Evolutionary conservation across 2,329 filamentous ascomycete genomes (phyloP), one percentile per base, ranked within the genome.

Genomic region (Stagonosporopsis tanaceti): DNA sequence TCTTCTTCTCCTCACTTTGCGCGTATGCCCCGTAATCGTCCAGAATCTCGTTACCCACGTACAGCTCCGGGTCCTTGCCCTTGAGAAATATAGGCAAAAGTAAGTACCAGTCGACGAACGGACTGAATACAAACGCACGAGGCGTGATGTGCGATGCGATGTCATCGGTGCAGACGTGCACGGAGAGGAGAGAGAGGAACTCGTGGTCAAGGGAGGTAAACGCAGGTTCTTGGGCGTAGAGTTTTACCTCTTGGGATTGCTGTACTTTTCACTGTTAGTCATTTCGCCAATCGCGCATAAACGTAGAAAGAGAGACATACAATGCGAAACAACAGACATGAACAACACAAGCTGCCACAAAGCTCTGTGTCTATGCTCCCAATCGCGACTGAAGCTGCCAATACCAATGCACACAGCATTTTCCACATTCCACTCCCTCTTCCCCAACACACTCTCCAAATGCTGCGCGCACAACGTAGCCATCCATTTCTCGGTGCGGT

Each of bases 331-430:
- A 24, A 72, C 62, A 32, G 60, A 61, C 47, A 70, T 34, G 47
- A 77, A 76, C 41, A 76, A 47, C 7, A 76, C 74, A 35, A 77
- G 65, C 63, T 77, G 75, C 75, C 75, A 77, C 59, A 77, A 46
- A 20, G 67, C 64, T 15, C 74, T 61, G 50, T 64, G 63, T 11
- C 74, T 62, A 62, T 76, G 68, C 32, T 67, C 66, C 73, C 73
- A 75, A 47, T 77, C 74, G 7, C 69, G 45, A 42, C 68, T 71
- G 38, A 76, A 76, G 45, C 73, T 76, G 9, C 74, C 73, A 30
- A 75, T 71, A 3, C 74, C 75, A 32, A 77, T 69, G 35, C 72
- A 75, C n/a, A 73, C 67, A 2, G 73, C 75, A 5, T 64, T 32
- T 12, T 57, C 45, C 2, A 71, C 53, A 22, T 44, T 24, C 64